Base-by-base conservation (phyloP, 2,329 filamentous ascomycete genomes). In the Pyrenophora tritici-repentis region DNA sequence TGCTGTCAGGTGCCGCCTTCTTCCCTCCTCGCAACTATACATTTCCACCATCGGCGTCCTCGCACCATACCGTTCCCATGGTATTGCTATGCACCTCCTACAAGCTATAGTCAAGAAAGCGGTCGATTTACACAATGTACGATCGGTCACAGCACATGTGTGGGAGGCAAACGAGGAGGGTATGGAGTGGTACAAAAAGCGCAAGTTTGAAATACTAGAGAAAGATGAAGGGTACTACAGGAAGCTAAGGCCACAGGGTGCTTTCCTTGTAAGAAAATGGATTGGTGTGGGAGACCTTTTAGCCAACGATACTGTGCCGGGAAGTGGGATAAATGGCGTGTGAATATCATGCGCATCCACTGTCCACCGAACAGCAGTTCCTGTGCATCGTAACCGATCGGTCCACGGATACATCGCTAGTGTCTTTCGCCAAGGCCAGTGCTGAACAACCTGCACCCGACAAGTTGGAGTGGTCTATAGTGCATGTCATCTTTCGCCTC, bases 111-210 rank as follows among this genome's bases (percentile, higher is more conserved):
- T 60, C 62, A 77, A 56, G 75, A 83, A 68, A 73, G 80, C 57
- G 8, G 75, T 80, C 4, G 73, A 75, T 26, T 73, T 79, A 47
- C 80, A 84, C 55, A 77, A 78, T 20, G 78, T 82, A 20, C 71
- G 69, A 9, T 75, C 73, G 12, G 78, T 86, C 16, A 83, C 81
- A 2, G 85, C 85, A 9, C 85, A 87, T 68, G 84, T 86, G 1
- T 86, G 86, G 78, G 83, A 85, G 58, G 80, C 78, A 17, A 87
- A 87, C 48, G 75, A 78, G 14, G 83, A 85, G 41, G 85, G 78
- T 0, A 61, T 85, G 56, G 75, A 78, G 40, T 87, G 85, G 85
- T 87, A 87, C 71, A 65, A 69, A 37, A 79, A 81, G 55, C 75
- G 83, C 4, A 83, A 81, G 0, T 87, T 87, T 53, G 74, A 74